Evolutionary conservation across 768 basidiomycete genomes (phyloP).

Genomic region (Mycena kentingensis): DNA sequence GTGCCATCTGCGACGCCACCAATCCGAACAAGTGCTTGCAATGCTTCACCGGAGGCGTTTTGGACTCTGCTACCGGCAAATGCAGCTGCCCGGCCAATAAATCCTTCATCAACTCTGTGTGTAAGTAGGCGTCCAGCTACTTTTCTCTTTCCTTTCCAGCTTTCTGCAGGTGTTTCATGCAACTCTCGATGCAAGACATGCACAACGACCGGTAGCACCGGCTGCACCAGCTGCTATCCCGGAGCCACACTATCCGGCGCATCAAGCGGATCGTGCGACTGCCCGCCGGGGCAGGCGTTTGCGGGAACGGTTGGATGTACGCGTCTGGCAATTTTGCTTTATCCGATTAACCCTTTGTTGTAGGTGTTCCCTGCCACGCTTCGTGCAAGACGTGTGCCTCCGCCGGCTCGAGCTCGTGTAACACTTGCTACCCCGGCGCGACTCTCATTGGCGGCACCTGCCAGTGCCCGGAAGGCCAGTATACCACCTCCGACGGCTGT

Average conservation of each 20-base stretch:
- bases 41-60: background rate
- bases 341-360: background rate
- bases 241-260: too few relatives aligned
- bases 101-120: background rate
- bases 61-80: background rate
- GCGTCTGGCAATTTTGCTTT: background rate
- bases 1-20: too few relatives aligned
- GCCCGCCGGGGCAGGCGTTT: background rate
- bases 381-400: background rate
- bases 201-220: background rate
- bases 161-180: background rate
- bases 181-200: background rate
- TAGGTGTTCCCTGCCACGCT: background rate
- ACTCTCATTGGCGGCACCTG: background rate
- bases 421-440: background rate
- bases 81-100: background rate
- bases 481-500: background rate
- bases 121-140: background rate
- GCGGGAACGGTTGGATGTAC: background rate
- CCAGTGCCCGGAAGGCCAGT: background rate
- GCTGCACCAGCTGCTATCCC: background rate
- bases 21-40: too few relatives aligned
- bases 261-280: background rate
- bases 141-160: background rate
- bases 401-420: background rate